phyloP scores from a whole-genome alignment of 495 filamentous ascomycete species.

The Rostrohypoxylon terebratum region DNA sequence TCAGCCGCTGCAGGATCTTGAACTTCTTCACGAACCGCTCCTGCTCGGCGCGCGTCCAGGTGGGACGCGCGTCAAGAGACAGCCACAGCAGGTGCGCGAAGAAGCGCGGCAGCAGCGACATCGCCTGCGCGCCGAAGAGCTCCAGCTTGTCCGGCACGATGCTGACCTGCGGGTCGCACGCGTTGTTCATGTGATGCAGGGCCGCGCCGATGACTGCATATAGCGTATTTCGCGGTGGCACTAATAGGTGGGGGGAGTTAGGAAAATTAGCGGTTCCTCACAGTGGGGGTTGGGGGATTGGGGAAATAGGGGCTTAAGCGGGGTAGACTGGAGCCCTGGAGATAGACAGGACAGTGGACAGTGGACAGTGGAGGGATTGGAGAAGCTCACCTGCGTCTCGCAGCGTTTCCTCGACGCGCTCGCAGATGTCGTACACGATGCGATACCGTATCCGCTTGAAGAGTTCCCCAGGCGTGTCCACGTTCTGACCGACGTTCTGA shows the following conservation, averaged over 20 bases:
- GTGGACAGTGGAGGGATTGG: too few species aligned
- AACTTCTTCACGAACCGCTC: conserved; percentile 20
- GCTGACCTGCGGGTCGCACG: conserved; percentile 36
- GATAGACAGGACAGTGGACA: too few species aligned
- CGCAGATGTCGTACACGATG: conserved; percentile 36
- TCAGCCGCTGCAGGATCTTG: conserved; percentile 19
- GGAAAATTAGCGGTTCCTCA: background rate
- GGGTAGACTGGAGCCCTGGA: background rate
- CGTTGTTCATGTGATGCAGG: conserved; percentile 40
- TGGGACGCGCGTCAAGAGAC: conserved; percentile 25
- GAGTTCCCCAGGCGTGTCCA: background rate
- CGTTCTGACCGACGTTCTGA: too few species aligned
- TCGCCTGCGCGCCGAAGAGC: conserved; percentile 30
- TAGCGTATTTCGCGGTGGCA: conserved; percentile 35
- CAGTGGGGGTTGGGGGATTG: background rate
- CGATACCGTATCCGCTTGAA: conserved; percentile 35
- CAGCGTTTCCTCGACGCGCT: conserved; percentile 26
- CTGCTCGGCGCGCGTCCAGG: background rate
- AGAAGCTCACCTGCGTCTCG: conserved; percentile 3
- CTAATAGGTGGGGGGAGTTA: background rate
- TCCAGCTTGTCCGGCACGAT: conserved; percentile 41
- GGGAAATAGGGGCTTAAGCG: background rate
- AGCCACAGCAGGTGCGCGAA: conserved; percentile 36
- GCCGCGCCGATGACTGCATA: conserved; percentile 31
- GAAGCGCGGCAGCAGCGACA: conserved; percentile 33